Evolutionary conservation across 2,329 filamentous ascomycete species (phyloP).

Genomic region (Xylariaceae sp.): DNA sequence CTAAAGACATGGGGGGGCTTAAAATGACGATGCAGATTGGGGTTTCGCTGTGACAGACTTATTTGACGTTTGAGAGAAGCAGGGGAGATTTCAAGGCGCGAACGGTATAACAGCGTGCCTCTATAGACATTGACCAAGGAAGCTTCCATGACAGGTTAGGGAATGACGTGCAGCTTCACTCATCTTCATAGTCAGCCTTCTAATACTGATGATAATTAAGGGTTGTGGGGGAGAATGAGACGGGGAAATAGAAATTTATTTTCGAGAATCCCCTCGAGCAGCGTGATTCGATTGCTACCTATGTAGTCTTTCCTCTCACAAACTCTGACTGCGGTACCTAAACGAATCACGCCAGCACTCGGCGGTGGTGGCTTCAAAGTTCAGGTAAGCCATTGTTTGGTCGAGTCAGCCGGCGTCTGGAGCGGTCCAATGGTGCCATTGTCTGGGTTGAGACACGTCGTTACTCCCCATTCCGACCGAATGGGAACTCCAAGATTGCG

Average conservation of each 20-base stretch:
- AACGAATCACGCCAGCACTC: background rate
- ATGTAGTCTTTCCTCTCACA: too few species aligned
- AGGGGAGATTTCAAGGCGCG: too few species aligned
- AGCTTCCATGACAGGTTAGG: conserved; percentile 9
- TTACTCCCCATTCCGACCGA: background rate
- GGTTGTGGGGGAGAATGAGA: background rate
- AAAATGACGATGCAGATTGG: too few species aligned
- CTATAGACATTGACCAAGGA: conserved; percentile 11
- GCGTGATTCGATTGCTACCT: too few species aligned
- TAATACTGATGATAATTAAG: conserved; percentile 5
- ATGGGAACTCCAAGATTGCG: background rate
- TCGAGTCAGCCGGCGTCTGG: background rate
- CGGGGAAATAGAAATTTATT: too few species aligned
- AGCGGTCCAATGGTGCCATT: background rate
- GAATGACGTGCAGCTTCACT: conserved; percentile 11
- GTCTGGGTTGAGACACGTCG: background rate
- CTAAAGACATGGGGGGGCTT: too few species aligned
- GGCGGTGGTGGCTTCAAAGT: background rate
- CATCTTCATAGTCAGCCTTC: background rate
- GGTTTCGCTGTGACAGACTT: too few species aligned
- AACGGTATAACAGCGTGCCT: conserved; percentile 4
- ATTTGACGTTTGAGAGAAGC: too few species aligned
- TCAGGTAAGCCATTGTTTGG: background rate
- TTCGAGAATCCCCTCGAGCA: too few species aligned
- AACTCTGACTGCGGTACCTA: too few species aligned